A percentile compares a stretch with the other conserved stretches of the same genome.
Conservation (phyloP, 75 land plant species). For the Chamaecyparis obtusa region DNA sequence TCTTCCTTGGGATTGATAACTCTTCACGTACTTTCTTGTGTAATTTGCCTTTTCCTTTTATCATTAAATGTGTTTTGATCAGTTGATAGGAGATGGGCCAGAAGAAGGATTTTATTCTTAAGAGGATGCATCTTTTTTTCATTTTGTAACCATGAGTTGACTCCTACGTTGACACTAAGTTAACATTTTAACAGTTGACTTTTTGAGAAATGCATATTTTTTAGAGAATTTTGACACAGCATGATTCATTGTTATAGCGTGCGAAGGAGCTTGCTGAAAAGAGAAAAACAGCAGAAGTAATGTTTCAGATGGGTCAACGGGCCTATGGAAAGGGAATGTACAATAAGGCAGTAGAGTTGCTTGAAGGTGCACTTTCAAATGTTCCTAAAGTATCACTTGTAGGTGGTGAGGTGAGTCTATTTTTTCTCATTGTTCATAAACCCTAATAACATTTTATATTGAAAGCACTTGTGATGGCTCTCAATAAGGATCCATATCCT, state of each 20-base stretch:
- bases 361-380: slow-evolving; percentile 87
- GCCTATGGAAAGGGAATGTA: slow-evolving; percentile 95
- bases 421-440: slow-evolving; percentile 8
- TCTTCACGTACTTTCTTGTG: not conserved
- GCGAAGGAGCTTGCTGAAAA: slow-evolving; percentile 91
- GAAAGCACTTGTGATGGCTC: not conserved
- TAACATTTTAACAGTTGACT: not conserved
- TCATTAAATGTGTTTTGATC: not conserved
- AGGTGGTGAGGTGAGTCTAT: slow-evolving; percentile 84
- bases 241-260: slow-evolving; percentile 21
- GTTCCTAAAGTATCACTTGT: slow-evolving; percentile 71
- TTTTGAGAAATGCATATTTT: not conserved
- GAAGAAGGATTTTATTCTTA: not conserved
- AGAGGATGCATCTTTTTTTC: not conserved
- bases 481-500: not conserved
- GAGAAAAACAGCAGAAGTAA: slow-evolving; percentile 72
- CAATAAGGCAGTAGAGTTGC: slow-evolving; percentile 78
- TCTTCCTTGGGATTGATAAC: not conserved
- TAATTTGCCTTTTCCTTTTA: not conserved
- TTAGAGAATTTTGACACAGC: not conserved
- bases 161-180: not conserved
- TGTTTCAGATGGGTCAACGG: slow-evolving; percentile 92
- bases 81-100: not conserved
- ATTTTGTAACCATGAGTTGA: not conserved
- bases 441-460: not conserved